phyloP scores from a whole-genome alignment of 2,329 filamentous ascomycete genomes.

The Trichoderma aggressivum region DNA sequence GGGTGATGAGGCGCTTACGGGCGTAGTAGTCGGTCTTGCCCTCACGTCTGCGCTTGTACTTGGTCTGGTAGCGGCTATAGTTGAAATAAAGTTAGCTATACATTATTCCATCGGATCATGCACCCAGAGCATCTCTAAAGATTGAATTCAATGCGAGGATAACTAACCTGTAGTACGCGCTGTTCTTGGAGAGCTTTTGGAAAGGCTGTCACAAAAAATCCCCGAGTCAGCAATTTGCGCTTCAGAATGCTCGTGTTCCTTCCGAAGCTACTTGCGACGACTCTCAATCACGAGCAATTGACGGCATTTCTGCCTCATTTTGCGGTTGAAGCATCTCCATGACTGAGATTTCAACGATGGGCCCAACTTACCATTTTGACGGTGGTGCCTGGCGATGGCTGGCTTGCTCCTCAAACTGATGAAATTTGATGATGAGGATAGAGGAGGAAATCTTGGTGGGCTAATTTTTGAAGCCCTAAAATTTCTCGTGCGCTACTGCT shows the following conservation, averaged over 20 bases:
- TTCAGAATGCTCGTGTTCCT: conserved; percentile 69
- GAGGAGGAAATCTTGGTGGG: conserved; percentile 40
- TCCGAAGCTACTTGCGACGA: conserved; percentile 99
- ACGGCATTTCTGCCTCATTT: conserved; percentile 44
- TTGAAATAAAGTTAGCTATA: conserved; percentile 26
- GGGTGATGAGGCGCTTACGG: conserved; percentile 98
- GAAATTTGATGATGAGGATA: conserved; percentile 26
- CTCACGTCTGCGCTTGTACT: conserved; percentile 94
- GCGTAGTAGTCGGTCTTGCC: conserved; percentile 99
- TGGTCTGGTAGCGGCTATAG: conserved; percentile 93
- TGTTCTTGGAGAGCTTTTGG: conserved; percentile 96
- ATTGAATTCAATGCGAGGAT: conserved; percentile 22
- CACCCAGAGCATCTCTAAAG: neutral
- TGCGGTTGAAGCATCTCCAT: conserved; percentile 24
- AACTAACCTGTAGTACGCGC: conserved; percentile 95
- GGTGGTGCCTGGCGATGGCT: conserved; percentile 50
- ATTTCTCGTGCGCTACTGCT: conserved; percentile 21
- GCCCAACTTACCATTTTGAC: conserved; percentile 68
- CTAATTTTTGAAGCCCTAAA: conserved; percentile 42
- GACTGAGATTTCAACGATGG: conserved; percentile 29
- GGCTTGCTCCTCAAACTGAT: conserved; percentile 36
- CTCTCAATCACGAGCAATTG: conserved; percentile 51
- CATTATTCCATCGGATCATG: neutral
- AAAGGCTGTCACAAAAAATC: conserved; percentile 65
- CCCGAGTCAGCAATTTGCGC: conserved; percentile 99